Percentiles rank a stretch among this genome's conserved stretches.
Evolutionary conservation across 768 basidiomycete genomes (phyloP).

Genomic region (Termitomyces sp.): DNA sequence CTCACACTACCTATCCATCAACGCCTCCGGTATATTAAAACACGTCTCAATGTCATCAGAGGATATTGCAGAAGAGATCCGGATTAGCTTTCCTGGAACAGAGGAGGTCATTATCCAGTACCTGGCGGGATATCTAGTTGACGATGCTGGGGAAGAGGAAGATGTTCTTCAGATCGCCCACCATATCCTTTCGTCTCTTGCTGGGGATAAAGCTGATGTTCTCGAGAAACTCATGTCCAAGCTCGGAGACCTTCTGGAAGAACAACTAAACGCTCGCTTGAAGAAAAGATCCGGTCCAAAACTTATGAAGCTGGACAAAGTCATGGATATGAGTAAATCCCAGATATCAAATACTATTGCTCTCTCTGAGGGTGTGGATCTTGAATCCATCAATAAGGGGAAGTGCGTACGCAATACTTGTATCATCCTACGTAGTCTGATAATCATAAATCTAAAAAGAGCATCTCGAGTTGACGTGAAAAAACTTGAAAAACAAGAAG

Average conservation of each 20-base stretch:
- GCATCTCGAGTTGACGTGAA: slow-evolving; percentile 91
- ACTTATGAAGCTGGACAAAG: slow-evolving; percentile 73
- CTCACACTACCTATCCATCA: background rate
- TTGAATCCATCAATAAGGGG: slow-evolving; percentile 91
- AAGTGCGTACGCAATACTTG: slow-evolving; percentile 46
- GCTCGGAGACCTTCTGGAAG: slow-evolving; percentile 58
- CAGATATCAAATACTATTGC: slow-evolving; percentile 77
- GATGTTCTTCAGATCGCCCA: slow-evolving; percentile 76
- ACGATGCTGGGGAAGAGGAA: slow-evolving; percentile 85
- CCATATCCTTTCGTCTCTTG: slow-evolving; percentile 71
- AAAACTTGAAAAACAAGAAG: slow-evolving; percentile 95
- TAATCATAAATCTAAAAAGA: slow-evolving; percentile 31
- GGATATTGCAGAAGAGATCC: slow-evolving; percentile 78
- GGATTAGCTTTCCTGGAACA: slow-evolving; percentile 61
- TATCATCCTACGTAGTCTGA: slow-evolving; percentile 11
- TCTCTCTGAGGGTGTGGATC: slow-evolving; percentile 76
- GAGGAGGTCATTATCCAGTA: slow-evolving; percentile 87
- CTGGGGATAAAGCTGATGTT: slow-evolving; percentile 49
- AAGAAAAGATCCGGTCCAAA: slow-evolving; percentile 59
- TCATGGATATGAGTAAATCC: slow-evolving; percentile 83
- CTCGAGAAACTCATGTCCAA: slow-evolving; percentile 63
- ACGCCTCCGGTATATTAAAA: background rate
- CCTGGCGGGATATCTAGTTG: slow-evolving; percentile 81
- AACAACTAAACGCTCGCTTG: slow-evolving; percentile 52
- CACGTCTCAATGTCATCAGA: slow-evolving; percentile 50